Percentiles rank a stretch among this genome's conserved stretches.
phyloP scores from a whole-genome alignment of 768 basidiomycete genomes.

The Scleroderma citrinum region DNA sequence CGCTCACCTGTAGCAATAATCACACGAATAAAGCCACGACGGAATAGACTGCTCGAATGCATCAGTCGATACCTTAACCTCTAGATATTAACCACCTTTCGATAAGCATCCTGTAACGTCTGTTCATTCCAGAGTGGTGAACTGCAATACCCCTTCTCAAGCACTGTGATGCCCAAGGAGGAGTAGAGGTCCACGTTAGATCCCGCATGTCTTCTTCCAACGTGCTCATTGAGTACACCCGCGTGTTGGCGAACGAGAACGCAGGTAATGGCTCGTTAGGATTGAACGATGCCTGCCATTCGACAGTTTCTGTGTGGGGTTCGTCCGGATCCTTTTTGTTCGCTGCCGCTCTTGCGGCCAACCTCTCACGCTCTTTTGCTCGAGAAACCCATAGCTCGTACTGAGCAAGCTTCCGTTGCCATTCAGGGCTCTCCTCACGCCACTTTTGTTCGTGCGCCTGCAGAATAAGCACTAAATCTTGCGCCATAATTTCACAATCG shows the following conservation, averaged over 20 bases:
- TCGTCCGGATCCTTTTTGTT: conserved; percentile 30
- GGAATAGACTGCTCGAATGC: conserved; percentile 37
- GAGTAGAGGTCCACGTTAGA: conserved; percentile 34
- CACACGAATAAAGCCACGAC: conserved; percentile 56
- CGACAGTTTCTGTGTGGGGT: conserved; percentile 12
- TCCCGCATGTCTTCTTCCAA: conserved; percentile 44
- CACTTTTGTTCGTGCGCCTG: conserved; percentile 43
- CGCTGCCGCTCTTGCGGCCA: conserved; percentile 36
- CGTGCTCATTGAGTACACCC: conserved; percentile 39
- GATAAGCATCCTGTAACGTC: conserved; percentile 48
- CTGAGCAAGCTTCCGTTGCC: conserved; percentile 44
- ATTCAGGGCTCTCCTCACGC: conserved; percentile 40
- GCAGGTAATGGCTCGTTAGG: conserved; percentile 50
- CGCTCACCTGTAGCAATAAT: conserved; percentile 60
- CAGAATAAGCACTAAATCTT: conserved; percentile 32
- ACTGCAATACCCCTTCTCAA: conserved; percentile 59
- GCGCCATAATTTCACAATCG: conserved; percentile 51
- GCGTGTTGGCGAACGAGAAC: conserved; percentile 53
- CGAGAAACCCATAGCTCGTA: conserved; percentile 46
- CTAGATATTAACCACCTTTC: conserved; percentile 39
- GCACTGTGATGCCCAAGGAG: conserved; percentile 40
- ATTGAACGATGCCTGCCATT: conserved; percentile 53
- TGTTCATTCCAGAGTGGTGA: conserved; percentile 68
- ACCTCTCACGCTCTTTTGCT: conserved; percentile 44
- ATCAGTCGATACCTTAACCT: neutral